Percentiles rank a stretch among this genome's conserved stretches.
Conservation (phyloP, 177 flowering plant species). For the Vitis hybrid region DNA sequence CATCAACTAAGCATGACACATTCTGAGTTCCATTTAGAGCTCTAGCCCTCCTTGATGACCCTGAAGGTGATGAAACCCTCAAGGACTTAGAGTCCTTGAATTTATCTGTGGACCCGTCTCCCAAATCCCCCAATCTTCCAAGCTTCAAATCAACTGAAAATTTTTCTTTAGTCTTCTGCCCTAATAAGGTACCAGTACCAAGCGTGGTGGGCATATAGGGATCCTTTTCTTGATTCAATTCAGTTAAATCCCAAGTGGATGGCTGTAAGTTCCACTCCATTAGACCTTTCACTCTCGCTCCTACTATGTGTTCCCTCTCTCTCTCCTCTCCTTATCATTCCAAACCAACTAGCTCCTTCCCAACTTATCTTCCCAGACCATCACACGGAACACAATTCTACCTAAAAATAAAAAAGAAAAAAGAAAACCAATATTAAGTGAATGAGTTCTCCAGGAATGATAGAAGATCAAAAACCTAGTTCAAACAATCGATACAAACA, state of each 20-base stretch:
- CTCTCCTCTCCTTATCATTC: neutral
- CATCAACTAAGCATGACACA: slow-evolving; percentile 61
- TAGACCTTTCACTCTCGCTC: slow-evolving; percentile 11
- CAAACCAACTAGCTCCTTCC: no score
- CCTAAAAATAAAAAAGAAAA: no score
- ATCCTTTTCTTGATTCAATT: slow-evolving; percentile 20
- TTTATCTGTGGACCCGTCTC: slow-evolving; percentile 19
- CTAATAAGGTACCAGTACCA: slow-evolving; percentile 22
- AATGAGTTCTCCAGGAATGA: no score
- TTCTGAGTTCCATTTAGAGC: slow-evolving; percentile 26
- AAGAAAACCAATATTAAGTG: no score
- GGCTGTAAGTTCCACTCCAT: slow-evolving; percentile 38
- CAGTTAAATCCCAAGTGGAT: slow-evolving; percentile 29
- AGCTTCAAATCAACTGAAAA: slow-evolving; percentile 41
- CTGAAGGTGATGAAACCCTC: slow-evolving; percentile 18
- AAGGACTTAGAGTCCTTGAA: slow-evolving; percentile 17
- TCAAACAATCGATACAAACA: no score
- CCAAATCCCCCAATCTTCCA: slow-evolving; percentile 32
- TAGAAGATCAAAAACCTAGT: no score
- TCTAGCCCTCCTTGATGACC: slow-evolving; percentile 49
- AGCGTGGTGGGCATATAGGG: slow-evolving; percentile 13
- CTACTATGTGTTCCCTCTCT: slow-evolving; percentile 3
- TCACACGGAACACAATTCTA: no score
- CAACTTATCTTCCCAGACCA: no score
- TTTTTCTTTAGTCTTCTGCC: slow-evolving; percentile 18